Conservation (phyloP, 495 filamentous ascomycete genomes). For the Monascus purpureus region DNA sequence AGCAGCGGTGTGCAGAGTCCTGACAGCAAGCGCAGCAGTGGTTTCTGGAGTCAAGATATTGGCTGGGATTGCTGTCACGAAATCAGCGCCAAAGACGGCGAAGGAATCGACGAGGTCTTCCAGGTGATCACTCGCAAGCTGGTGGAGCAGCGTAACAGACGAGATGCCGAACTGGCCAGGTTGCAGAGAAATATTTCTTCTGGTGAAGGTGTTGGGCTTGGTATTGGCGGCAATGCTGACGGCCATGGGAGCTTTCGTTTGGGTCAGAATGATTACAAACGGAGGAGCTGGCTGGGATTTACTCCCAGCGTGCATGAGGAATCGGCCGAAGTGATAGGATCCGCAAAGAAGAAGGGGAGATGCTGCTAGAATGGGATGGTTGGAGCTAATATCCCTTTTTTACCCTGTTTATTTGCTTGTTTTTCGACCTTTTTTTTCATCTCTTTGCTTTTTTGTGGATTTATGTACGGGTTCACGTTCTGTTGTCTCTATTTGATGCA, state of each 20-base stretch:
- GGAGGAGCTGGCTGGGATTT: constrained; percentile 39
- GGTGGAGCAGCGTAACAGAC: constrained; percentile 73
- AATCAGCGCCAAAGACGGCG: constrained; percentile 85
- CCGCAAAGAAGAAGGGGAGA: constrained; percentile 14
- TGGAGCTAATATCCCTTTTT: background rate
- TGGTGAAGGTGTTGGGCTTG: constrained; percentile 5
- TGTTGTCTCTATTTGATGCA: background rate
- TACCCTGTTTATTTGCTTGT: background rate
- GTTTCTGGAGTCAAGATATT: constrained; percentile 83
- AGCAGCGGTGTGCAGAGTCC: constrained; percentile 44
- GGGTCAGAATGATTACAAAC: constrained; percentile 27
- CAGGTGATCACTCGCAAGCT: constrained; percentile 87
- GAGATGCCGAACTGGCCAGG: constrained; percentile 39
- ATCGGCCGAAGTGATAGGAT: constrained; percentile 12
- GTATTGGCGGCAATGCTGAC: constrained; percentile 11
- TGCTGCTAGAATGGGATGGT: constrained; percentile 24
- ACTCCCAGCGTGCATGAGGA: constrained; percentile 27
- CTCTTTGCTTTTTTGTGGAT: constrained; percentile 2
- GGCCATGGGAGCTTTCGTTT: constrained; percentile 33
- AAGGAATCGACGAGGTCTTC: constrained; percentile 96
- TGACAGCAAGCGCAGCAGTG: constrained; percentile 63
- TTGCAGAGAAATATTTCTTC: constrained; percentile 9
- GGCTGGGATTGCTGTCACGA: constrained; percentile 97
- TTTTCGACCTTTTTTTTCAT: constrained; percentile 1
- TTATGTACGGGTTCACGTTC: background rate